Base-by-base conservation (phyloP, 2,329 filamentous ascomycete genomes). In the Hypoxylon sp. region DNA sequence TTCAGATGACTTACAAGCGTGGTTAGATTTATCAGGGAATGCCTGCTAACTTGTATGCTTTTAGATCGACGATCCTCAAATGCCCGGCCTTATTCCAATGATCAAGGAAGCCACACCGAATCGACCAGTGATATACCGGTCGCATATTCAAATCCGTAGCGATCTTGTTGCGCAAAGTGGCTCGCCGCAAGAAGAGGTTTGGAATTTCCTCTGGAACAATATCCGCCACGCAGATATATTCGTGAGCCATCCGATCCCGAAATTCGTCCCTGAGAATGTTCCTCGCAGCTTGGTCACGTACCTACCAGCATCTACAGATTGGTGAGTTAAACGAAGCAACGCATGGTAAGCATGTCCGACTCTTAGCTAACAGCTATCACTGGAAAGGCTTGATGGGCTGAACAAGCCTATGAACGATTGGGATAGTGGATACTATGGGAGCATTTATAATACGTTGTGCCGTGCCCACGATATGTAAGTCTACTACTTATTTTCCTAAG, bases 301-400 rank as follows among this genome's bases (percentile, higher is more conserved):
- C 74, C 81, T 94, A 74, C 91, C 91, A 2, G 92, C 92, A 10
- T 91, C 91, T 0, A 94, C 91, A 0, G 92, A 95, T 76, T 95
- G 91, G 87, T 85, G 69, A 73, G 79, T 74, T 43, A 32, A 34
- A 30, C 10, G 4, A 20, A 11, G 17, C 20, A 39, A 22, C 47
- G 10, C 20, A 17, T 7, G 13, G 17, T 17, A n/a, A 20, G 2
- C 4, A 19, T 17, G 20, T 1, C n/a, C 10, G 34, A 4, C 15
- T 28, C 19, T 60, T 61, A 11, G 64, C 49, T 30, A 24, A 19
- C 52, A 37, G 17, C 70, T 78, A 56, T 76, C 63, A 17, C 37
- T 19, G 20, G 13, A 6, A 65, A 84, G 82, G 89, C 82, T 93
- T 3, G 92, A 95, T 73, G 92, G 92, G 7, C 77, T 94, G 68